Percentiles rank a stretch among this genome's conserved stretches.
Evolutionary conservation across 23 red algal species (phyloP).

Genomic region (Gracilaria vermiculophylla): DNA sequence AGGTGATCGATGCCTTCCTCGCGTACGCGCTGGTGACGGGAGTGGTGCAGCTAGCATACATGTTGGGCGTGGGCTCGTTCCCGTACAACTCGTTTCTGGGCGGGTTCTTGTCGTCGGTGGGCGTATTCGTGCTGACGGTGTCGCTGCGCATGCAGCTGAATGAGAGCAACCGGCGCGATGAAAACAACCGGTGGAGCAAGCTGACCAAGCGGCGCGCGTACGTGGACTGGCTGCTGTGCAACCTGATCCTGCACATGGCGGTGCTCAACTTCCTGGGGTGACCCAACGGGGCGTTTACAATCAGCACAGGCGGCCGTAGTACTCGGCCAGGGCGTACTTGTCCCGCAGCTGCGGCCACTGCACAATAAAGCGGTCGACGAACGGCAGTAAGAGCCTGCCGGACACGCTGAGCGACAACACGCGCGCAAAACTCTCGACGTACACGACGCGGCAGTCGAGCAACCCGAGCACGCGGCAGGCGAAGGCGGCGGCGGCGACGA

Average conservation of each 20-base stretch:
- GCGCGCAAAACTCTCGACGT: conserved; percentile 94
- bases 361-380: conserved; percentile 88
- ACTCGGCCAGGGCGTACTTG: conserved; percentile 61
- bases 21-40: conserved; percentile 63
- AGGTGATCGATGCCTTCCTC: conserved; percentile 81
- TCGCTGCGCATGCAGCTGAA: conserved; percentile 89
- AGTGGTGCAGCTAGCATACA: conserved; percentile 72
- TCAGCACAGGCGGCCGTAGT: conserved; percentile 64
- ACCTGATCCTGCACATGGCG: conserved; percentile 87
- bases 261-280: conserved; percentile 96
- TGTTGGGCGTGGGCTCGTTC: conserved; percentile 74
- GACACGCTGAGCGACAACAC: conserved; percentile 64
- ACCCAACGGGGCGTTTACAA: neutral
- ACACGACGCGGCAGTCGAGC: conserved; percentile 49
- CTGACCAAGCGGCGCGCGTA: conserved; percentile 38
- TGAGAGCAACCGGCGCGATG: neutral
- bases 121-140: conserved; percentile 91
- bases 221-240: conserved; percentile 87
- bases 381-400: conserved; percentile 63
- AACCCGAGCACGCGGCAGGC: neutral
- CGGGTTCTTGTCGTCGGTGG: conserved; percentile 74
- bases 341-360: conserved; percentile 69
- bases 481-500: conserved; percentile 41
- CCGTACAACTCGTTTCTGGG: conserved; percentile 97
- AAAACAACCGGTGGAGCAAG: conserved; percentile 53